Conservation (phyloP, 1,284 basidiomycete genomes). For the Cystobasidium pallidum region DNA sequence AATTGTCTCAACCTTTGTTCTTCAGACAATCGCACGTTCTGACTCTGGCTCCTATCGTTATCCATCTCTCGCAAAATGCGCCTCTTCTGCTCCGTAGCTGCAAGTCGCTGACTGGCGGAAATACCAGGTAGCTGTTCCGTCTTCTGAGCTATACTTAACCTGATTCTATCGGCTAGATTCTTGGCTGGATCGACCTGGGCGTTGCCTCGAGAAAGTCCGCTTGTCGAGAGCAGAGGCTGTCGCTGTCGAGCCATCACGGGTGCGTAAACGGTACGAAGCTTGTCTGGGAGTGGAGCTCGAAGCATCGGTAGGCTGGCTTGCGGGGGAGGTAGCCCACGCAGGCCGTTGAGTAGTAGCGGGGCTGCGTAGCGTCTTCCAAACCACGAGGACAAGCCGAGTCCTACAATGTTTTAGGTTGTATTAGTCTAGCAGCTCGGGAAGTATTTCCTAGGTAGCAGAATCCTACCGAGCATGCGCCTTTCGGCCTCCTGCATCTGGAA, state of each 20-base stretch:
- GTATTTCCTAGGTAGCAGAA: not conserved
- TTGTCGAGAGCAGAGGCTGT: conserved; percentile 24
- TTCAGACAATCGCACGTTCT: conserved; percentile 14
- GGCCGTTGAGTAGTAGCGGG: conserved; percentile 34
- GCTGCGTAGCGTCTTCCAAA: conserved; percentile 39
- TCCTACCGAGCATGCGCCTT: conserved; percentile 35
- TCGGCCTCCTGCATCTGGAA: conserved; percentile 43
- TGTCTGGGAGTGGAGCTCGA: conserved; percentile 15
- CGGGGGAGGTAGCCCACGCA: conserved; percentile 39
- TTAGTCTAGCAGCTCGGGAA: not conserved
- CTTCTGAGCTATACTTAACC: conserved; percentile 35
- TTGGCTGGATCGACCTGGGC: conserved; percentile 22
- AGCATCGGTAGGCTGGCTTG: conserved; percentile 21
- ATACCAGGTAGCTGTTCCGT: conserved; percentile 30
- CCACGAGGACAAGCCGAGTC: conserved; percentile 37
- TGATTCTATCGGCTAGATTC: conserved; percentile 40
- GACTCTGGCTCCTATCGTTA: conserved; percentile 11
- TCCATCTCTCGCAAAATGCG: conserved; percentile 41
- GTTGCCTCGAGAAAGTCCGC: conserved; percentile 16
- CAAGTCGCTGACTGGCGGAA: conserved; percentile 9
- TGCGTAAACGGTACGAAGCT: conserved; percentile 6
- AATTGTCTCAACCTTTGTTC: conserved; percentile 23
- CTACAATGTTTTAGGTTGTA: not conserved
- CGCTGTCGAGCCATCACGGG: conserved; percentile 37
- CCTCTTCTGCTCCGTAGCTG: conserved; percentile 43